Evolutionary conservation across 495 filamentous ascomycete species (phyloP).

Genomic region (Penicillium ochrochloron): DNA sequence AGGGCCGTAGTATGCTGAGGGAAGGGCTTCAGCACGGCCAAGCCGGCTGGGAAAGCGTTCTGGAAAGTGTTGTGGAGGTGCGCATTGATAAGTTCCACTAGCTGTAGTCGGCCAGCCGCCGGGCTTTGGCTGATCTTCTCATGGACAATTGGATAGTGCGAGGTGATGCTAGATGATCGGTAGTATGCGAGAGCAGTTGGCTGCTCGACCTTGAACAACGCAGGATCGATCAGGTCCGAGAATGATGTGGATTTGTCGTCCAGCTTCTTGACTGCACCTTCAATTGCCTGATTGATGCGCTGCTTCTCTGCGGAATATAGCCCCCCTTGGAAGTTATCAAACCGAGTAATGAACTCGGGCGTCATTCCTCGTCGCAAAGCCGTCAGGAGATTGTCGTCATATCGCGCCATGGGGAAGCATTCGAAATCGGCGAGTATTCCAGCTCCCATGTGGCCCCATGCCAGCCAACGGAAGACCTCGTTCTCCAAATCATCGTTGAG

Average conservation of each 20-base stretch:
- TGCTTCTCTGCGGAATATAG: conserved; percentile 75
- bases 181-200: conserved; percentile 80
- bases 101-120: conserved; percentile 59
- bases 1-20: conserved; percentile 72
- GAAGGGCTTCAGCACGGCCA: conserved; percentile 79
- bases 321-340: conserved; percentile 70
- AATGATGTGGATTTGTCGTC: conserved; percentile 60
- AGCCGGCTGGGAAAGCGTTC: conserved; percentile 72
- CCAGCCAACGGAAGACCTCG: conserved; percentile 84
- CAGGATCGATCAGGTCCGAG: conserved; percentile 56
- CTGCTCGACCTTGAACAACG: conserved; percentile 67
- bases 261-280: conserved; percentile 63
- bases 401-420: conserved; percentile 82
- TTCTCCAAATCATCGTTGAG: conserved; percentile 61
- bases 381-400: conserved; percentile 71
- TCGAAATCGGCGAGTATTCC: conserved; percentile 80
- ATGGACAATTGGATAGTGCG: conserved; percentile 66
- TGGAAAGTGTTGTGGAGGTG: conserved; percentile 90
- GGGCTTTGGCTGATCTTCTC: conserved; percentile 61
- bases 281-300: conserved; percentile 68
- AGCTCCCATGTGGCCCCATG: conserved; percentile 91
- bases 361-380: conserved; percentile 76
- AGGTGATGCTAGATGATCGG: conserved; percentile 60
- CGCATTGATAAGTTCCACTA: conserved; percentile 78
- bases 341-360: conserved; percentile 68